Evolutionary conservation across 1,139 yeast genomes (phyloP), one percentile per base, ranked within the genome.

Genomic region (Blastobotrys persicus): DNA sequence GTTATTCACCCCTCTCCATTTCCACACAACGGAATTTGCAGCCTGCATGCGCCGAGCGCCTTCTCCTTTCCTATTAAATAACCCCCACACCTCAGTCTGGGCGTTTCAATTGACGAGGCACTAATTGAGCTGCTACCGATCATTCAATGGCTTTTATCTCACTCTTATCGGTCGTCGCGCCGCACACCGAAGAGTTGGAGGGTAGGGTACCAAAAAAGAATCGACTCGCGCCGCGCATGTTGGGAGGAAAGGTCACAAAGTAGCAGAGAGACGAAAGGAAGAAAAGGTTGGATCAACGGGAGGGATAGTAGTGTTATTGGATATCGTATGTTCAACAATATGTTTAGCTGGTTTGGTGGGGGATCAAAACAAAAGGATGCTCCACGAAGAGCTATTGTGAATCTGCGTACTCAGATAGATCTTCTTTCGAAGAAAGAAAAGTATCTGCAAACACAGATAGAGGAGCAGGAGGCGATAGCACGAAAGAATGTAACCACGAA

Each of bases 361-460:
- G 74, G 75, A 62, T 75, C 75, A 56, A 78, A 77, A 59, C 85
- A 85, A 73, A 86, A 83, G 65, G 96, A 88, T 65, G 77, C 80
- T 60, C 95, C 98, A 48, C 89, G 88, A 76, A 84, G 86, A 78
- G 96, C 98, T 34, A 92, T 92, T 54, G 86, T 92, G 49, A 86
- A 83, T 59, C 76, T 92, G 58, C 79, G 98, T 56, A 95, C 88
- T 66, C 98, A 91, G 65, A 85, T 92, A 57, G 85, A 85, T 59
- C 83, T 91, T 72, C 76, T 92, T 51, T 81, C 80, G 61, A 91
- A 92, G 79, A 89, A 91, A 66, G 87, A 88, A 61, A 73, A 78
- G 54, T 92, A 87, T 65, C 73, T 89, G 63, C 92, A 88, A 65
- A 80, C 81, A 62, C 96, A 88, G 69, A 85, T 89, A 54, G 79